Conservation (phyloP, 805 yeast genomes). For the Spencermartinsiella europaea region DNA sequence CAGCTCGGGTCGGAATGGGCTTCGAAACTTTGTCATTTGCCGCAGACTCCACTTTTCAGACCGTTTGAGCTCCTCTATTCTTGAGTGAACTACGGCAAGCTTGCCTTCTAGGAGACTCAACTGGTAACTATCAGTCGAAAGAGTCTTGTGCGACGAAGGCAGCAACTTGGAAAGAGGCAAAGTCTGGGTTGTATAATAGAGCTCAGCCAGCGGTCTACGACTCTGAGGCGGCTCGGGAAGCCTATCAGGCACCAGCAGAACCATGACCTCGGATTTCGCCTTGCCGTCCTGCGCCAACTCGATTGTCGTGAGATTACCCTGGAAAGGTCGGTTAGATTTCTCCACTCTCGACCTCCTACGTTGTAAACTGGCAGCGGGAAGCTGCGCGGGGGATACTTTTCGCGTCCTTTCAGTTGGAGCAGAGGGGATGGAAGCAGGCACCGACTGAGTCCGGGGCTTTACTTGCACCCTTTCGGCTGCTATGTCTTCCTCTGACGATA, state of each 20-base stretch:
- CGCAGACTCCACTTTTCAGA: constrained; percentile 86
- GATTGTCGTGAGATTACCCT: constrained; percentile 6
- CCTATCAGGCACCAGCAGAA: constrained; percentile 30
- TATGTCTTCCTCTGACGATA: background rate
- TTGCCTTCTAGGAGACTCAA: constrained; percentile 85
- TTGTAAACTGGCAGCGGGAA: background rate
- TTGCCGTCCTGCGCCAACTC: constrained; percentile 9
- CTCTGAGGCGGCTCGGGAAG: constrained; percentile 33
- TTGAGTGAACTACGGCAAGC: constrained; percentile 78
- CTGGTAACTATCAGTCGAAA: constrained; percentile 81
- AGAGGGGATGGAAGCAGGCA: background rate
- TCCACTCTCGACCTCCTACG: background rate
- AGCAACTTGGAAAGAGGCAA: constrained; percentile 75
- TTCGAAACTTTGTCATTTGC: constrained; percentile 68
- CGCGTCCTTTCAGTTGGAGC: background rate
- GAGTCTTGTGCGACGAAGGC: constrained; percentile 79
- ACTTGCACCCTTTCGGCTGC: background rate
- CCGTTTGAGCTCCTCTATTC: constrained; percentile 87
- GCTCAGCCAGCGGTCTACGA: constrained; percentile 60
- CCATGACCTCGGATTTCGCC: constrained; percentile 23
- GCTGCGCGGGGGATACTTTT: background rate
- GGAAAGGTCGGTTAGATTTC: background rate
- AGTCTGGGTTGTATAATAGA: constrained; percentile 83
- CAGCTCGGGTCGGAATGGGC: constrained; percentile 51
- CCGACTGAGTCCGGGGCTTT: background rate